Evolutionary conservation across 495 filamentous ascomycete species (phyloP), one percentile per base, ranked within the genome.

Genomic region (Hypoxylon trugodes): DNA sequence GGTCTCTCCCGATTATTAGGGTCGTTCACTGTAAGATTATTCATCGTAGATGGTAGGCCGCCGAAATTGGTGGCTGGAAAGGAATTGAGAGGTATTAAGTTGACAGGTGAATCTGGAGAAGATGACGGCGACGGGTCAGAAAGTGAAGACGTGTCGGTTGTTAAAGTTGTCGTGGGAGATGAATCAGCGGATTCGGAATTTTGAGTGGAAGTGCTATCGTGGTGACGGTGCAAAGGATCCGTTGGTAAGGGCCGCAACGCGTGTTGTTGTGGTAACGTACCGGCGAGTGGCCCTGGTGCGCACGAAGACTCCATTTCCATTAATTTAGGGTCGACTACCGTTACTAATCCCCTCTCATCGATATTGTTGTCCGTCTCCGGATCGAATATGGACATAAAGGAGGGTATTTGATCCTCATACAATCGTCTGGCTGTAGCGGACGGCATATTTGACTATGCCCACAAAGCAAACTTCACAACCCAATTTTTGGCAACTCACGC

Each of bases 121-220:
- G 95, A 95, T 12, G 89, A 90, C 5, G 94, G 92, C 3, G 95
- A 96, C 6, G 91, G 87, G 57, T 97, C 93, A n/a, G 92, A 91
- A 21, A 91, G 82, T 13, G 90, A 90, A 12, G 89, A 89, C 6
- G 93, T 93, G 70, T 94, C 95, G 37, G 93, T 89, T 9, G 92
- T 96, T 10, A 93, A 84, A 1, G 94, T 96, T 2, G 92, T 98
- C 13, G 95, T 97, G 0, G 95, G 95, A 15, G 95, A 98, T 6
- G 93, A 96, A 68, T 97, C 93, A 21, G 88, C 90, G 2, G 95
- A 98, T 41, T 89, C 92, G 6, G 91, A 91, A 37, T 86, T 83
- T 56, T 89, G 86, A 3, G 91, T 96, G 21, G 91, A 94, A n/a
- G 86, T 85, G 72, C 85, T 88, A 67, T 85, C 81, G 73, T 84